Conservation (phyloP, 805 yeast species). For the Wickerhamomyces alni region DNA sequence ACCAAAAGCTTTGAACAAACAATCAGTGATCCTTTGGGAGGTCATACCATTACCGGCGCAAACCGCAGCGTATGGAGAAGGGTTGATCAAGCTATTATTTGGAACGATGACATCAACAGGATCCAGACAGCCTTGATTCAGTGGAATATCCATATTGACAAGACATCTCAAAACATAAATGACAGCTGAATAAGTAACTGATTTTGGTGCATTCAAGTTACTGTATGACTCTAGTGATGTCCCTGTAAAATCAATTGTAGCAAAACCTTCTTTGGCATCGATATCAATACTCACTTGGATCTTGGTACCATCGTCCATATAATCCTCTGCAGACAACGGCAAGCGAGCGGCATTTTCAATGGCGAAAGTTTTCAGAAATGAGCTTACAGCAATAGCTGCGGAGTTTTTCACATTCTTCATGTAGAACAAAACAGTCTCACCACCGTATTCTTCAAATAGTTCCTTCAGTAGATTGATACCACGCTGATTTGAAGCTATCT, state of each 20-base stretch:
- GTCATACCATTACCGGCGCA: slow-evolving; percentile 50
- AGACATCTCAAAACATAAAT: slow-evolving; percentile 47
- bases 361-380: slow-evolving; percentile 31
- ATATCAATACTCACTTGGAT: slow-evolving; percentile 38
- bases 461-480: slow-evolving; percentile 40
- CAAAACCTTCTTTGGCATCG: slow-evolving; percentile 30
- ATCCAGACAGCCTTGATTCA: slow-evolving; percentile 49
- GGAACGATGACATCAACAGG: slow-evolving; percentile 37
- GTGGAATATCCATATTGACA: slow-evolving; percentile 47
- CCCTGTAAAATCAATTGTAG: slow-evolving; percentile 47
- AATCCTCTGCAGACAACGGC: slow-evolving; percentile 39
- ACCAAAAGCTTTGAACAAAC: slow-evolving; percentile 46
- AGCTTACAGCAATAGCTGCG: slow-evolving; percentile 42
- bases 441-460: slow-evolving; percentile 38
- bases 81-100: slow-evolving; percentile 29
- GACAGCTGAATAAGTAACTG: slow-evolving; percentile 48
- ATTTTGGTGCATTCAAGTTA: slow-evolving; percentile 48
- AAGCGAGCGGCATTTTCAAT: slow-evolving; percentile 30
- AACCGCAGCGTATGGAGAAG: slow-evolving; percentile 39
- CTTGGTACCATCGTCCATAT: slow-evolving; percentile 52
- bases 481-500: slow-evolving; percentile 46
- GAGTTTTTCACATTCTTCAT: slow-evolving; percentile 40
- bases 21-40: slow-evolving; percentile 51
- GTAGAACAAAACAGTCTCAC: slow-evolving; percentile 37
- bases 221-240: slow-evolving; percentile 48